These are phyloP conservation scores for Lentinus tigrinus DNA, from an alignment of 768 basidiomycete genomes.

Conservation along the genomic window DNA sequence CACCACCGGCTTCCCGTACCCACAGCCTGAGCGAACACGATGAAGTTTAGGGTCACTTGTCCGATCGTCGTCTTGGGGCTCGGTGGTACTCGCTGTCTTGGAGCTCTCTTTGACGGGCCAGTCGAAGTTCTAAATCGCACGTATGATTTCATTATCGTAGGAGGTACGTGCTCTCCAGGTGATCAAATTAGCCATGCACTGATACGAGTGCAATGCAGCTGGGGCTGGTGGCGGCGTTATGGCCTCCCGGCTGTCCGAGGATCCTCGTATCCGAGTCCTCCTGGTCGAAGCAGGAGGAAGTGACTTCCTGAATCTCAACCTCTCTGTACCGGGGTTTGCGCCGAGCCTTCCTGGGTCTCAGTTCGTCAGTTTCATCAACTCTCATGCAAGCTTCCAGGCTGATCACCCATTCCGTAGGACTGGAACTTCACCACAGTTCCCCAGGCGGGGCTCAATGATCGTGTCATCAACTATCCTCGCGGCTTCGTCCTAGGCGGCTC, in stretches of 20 bases:
- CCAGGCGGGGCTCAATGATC: constrained; percentile 21
- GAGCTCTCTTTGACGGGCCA: neutral
- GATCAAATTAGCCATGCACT: too few relatives aligned
- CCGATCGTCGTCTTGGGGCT: too few relatives aligned
- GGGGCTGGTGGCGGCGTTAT: neutral
- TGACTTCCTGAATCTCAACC: neutral
- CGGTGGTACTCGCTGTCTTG: neutral
- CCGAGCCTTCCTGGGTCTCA: neutral
- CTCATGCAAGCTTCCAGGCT: neutral
- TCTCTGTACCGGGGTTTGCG: neutral
- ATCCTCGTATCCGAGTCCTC: neutral
- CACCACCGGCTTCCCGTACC: too few relatives aligned
- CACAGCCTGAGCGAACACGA: too few relatives aligned
- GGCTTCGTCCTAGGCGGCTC: constrained; percentile 26
- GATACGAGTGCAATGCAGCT: neutral
- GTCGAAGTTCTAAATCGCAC: neutral
- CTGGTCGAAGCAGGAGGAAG: neutral
- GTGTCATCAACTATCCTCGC: constrained; percentile 20
- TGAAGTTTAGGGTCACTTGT: too few relatives aligned
- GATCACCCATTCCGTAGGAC: neutral
- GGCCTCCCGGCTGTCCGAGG: neutral
- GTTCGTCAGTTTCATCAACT: neutral
- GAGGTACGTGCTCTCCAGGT: neutral
- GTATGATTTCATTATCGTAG: neutral
- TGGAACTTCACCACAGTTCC: constrained; percentile 30